A percentile compares a stretch with the other conserved stretches of the same genome.
Conservation (phyloP, 2,329 filamentous ascomycete genomes). For the Emericellopsis cladophorae region DNA sequence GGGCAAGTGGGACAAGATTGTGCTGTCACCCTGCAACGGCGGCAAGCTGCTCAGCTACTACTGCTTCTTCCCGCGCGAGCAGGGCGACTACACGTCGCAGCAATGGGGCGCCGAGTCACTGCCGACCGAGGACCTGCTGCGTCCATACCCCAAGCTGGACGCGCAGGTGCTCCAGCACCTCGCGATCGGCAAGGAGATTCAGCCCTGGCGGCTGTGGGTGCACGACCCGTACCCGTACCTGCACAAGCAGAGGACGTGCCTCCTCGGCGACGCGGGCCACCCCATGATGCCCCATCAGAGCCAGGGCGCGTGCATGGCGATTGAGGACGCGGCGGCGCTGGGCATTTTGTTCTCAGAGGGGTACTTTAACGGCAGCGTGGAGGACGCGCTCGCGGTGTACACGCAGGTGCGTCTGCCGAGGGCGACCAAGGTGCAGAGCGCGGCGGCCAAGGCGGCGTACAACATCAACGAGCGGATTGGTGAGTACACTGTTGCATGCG, state of each 20-base stretch:
- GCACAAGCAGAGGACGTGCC: conserved; percentile 34
- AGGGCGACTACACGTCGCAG: conserved; percentile 48
- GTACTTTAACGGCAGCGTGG: conserved; percentile 33
- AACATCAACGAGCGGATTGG: conserved; percentile 54
- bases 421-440: conserved; percentile 41
- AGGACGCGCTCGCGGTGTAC: conserved; percentile 34
- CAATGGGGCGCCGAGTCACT: conserved; percentile 39
- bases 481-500: conserved; percentile 7
- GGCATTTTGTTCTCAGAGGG: conserved; percentile 44
- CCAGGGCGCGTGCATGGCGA: conserved; percentile 57
- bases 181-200: conserved; percentile 46
- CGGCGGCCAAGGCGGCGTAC: conserved; percentile 42
- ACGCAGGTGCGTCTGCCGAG: conserved; percentile 39
- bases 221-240: conserved; percentile 49
- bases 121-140: conserved; percentile 45
- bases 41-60: conserved; percentile 56
- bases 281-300: conserved; percentile 61
- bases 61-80: conserved; percentile 48
- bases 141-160: conserved; percentile 48
- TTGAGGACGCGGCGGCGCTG: conserved; percentile 51
- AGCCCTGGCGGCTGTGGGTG: conserved; percentile 51
- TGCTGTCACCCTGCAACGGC: conserved; percentile 55
- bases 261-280: conserved; percentile 55
- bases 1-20: conserved; percentile 54
- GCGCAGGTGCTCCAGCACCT: conserved; percentile 42